Base-by-base conservation (phyloP, 495 filamentous ascomycete genomes). In the Chlorociboria aeruginascens region DNA sequence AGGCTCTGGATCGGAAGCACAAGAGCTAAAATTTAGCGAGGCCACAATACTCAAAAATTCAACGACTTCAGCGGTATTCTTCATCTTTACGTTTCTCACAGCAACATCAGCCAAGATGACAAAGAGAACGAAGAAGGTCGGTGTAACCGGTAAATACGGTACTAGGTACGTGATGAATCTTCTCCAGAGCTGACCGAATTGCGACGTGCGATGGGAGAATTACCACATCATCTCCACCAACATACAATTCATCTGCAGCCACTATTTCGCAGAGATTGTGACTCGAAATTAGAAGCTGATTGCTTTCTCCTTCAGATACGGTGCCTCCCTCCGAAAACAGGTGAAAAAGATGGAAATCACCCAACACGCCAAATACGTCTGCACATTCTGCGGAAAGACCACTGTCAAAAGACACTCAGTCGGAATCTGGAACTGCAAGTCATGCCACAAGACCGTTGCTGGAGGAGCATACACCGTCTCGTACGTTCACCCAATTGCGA, bases 311-410 rank as follows among this genome's bases (percentile, higher is more conserved):
- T 9, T 12, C 40, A 82, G 92, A 82, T 98, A 98, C 72, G 92
- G 92, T 83, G 92, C 92, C 68, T 98, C 92, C 63, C 86, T 98
- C 71, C 87, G 92, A 76, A 98, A 97, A 78, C 92, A 96, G 70
- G 86, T 97, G 66, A 98, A 98, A 86, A 95, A 95, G 82, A 95
- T 96, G 85, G 92, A 98, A 83, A 82, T 95, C 64, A 81, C 84
- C 47, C 90, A 97, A 70, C 90, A 96, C 78, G 86, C 88, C 69
- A 77, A 81, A 67, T 96, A 96, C 78, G 79, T 73, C 48, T 86
- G 83, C 77, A 90, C 83, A 54, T 87, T 85, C 77, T 95, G 90
- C 81, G 90, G 89, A 57, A 95, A 95, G 79, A 82, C 77, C 70
- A 83, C 82, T 52, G 92, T 98, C 58, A 92, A 92, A 79, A 80